A percentile compares a stretch with the other conserved stretches of the same genome.
These are phyloP conservation scores for Hylodesmum podocarpum DNA, from an alignment of 306 rosid species.

Conservation along the genomic window DNA sequence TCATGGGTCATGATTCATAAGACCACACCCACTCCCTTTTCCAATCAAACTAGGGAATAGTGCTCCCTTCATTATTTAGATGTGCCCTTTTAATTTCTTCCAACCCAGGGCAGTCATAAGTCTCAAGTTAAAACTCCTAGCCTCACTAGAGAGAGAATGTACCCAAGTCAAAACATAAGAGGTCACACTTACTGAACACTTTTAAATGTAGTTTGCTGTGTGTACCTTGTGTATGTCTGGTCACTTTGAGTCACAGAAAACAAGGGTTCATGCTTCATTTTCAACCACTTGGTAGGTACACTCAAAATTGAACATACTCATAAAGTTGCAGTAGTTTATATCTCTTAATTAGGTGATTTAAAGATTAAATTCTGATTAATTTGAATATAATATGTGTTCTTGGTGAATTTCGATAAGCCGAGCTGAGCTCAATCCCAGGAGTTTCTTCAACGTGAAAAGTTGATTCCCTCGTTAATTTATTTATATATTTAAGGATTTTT, in stretches of 20 bases:
- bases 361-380: too few relatives aligned
- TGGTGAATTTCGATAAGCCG: too few relatives aligned
- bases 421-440: too few relatives aligned
- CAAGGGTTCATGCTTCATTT: conserved; percentile 32
- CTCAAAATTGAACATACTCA: too few relatives aligned
- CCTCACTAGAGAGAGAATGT: background rate
- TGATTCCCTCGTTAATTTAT: too few relatives aligned
- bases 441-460: too few relatives aligned
- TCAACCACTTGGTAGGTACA: conserved; percentile 32
- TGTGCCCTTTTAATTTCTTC: conserved; percentile 12
- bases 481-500: too few relatives aligned
- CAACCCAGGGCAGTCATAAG: background rate
- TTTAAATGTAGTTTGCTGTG: conserved; percentile 19
- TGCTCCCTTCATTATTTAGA: conserved; percentile 18
- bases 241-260: background rate
- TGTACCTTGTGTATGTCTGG: conserved; percentile 13
- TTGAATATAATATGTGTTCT: too few relatives aligned
- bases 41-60: conserved; percentile 22
- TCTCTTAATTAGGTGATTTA: too few relatives aligned
- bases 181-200: background rate
- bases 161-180: background rate
- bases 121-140: background rate
- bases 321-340: too few relatives aligned
- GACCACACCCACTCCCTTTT: conserved; percentile 23
- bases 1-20: background rate